phyloP scores from a whole-genome alignment of 164 flowering plant genomes.

The Berberis thunbergii region DNA sequence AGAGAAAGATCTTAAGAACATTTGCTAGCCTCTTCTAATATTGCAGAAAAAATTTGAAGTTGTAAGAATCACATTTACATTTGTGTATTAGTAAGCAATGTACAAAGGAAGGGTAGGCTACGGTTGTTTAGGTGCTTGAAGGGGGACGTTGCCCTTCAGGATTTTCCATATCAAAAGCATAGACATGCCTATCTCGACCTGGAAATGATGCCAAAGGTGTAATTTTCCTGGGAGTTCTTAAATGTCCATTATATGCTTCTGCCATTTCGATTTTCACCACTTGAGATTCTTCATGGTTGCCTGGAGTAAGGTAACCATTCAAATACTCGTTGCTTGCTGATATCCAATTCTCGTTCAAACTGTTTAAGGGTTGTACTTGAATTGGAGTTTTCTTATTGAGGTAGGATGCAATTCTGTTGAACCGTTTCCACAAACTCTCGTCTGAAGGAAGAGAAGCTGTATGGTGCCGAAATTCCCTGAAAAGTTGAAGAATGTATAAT shows the following conservation, averaged over 20 bases:
- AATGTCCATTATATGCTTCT: not conserved
- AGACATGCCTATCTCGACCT: constrained; percentile 2
- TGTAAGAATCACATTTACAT: no score
- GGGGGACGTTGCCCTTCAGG: not conserved
- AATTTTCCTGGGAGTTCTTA: not conserved
- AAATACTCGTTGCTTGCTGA: not conserved
- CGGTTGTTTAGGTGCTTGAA: not conserved
- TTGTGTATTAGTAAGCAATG: not conserved
- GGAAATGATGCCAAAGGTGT: constrained; percentile 1
- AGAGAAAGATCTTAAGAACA: no score
- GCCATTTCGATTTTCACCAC: constrained; percentile 4
- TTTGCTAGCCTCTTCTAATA: no score
- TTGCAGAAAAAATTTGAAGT: no score
- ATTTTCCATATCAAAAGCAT: not conserved
- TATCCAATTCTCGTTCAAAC: not conserved
- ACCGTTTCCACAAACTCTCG: constrained; percentile 6
- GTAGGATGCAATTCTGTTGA: not conserved
- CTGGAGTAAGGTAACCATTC: not conserved
- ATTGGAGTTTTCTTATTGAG: not conserved
- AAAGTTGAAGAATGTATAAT: constrained; percentile 7
- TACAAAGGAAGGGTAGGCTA: not conserved
- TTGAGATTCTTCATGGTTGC: not conserved
- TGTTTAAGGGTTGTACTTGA: not conserved
- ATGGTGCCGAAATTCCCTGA: not conserved
- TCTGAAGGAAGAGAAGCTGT: not conserved